Conservation (phyloP, 169 alveolate species). For the Cyclospora cayetanensis region DNA sequence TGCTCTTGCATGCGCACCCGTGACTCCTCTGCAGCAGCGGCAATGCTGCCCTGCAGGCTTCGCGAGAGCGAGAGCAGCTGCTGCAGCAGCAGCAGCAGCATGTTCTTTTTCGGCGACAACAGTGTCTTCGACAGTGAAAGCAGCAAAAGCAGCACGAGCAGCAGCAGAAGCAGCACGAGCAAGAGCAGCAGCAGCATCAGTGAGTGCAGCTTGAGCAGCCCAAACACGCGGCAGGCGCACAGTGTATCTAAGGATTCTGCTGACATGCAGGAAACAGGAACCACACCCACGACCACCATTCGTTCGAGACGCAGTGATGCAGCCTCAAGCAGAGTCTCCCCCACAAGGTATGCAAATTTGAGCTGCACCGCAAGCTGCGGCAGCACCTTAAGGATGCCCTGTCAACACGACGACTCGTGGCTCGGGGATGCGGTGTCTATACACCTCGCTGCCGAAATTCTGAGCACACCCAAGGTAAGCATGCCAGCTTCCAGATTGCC, state of each 20-base stretch:
- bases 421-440: slow-evolving; percentile 4
- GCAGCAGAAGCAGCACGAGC: background rate
- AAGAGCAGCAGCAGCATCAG: background rate
- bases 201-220: slow-evolving; percentile 1
- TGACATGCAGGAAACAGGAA: too few species aligned
- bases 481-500: too few species aligned
- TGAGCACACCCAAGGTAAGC: background rate
- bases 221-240: background rate
- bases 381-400: background rate
- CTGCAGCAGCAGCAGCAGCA: slow-evolving; percentile 20
- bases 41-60: background rate
- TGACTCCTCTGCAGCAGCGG: too few species aligned
- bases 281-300: background rate
- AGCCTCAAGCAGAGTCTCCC: background rate
- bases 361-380: slow-evolving; percentile 10
- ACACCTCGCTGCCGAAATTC: slow-evolving; percentile 29
- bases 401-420: background rate
- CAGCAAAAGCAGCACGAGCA: slow-evolving; percentile 36
- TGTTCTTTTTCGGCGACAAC: background rate
- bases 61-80: background rate
- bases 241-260: too few species aligned
- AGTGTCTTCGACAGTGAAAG: background rate
- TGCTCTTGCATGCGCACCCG: too few species aligned
- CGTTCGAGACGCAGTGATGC: background rate
- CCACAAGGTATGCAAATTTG: background rate